Evolutionary conservation across 2,329 filamentous ascomycete species (phyloP).

Genomic region (Cryphonectria radicalis): DNA sequence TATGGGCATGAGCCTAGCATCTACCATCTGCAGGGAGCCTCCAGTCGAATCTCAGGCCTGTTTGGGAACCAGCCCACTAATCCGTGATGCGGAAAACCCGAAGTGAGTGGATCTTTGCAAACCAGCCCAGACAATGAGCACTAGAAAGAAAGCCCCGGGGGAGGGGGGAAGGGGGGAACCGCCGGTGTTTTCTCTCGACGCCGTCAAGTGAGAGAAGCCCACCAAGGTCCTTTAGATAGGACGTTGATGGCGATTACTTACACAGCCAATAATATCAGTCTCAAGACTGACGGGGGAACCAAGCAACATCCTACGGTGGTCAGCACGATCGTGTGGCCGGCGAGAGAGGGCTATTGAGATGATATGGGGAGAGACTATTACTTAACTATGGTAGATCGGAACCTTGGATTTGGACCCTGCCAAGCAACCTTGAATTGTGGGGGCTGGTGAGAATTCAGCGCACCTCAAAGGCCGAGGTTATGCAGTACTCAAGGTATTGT

Average conservation of each 20-base stretch:
- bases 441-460: not conserved
- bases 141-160: not conserved
- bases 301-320: not conserved
- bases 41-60: not conserved
- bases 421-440: conserved; percentile 7
- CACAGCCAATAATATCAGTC: not conserved
- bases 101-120: not conserved
- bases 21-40: not conserved
- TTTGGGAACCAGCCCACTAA: no score
- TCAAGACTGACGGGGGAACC: no score
- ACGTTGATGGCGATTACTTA: not conserved
- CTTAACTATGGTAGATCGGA: not conserved
- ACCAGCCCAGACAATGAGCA: not conserved
- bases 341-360: no score
- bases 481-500: not conserved
- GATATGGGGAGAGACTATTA: not conserved
- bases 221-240: no score
- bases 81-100: not conserved
- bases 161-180: no score
- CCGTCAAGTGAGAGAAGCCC: no score
- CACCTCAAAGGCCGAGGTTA: not conserved
- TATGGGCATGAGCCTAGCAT: no score
- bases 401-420: not conserved
- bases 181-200: not conserved
- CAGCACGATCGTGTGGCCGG: not conserved